Percentiles rank a stretch among this genome's conserved stretches.
Conservation (phyloP, 768 basidiomycete species). For the Mycena filopes region DNA sequence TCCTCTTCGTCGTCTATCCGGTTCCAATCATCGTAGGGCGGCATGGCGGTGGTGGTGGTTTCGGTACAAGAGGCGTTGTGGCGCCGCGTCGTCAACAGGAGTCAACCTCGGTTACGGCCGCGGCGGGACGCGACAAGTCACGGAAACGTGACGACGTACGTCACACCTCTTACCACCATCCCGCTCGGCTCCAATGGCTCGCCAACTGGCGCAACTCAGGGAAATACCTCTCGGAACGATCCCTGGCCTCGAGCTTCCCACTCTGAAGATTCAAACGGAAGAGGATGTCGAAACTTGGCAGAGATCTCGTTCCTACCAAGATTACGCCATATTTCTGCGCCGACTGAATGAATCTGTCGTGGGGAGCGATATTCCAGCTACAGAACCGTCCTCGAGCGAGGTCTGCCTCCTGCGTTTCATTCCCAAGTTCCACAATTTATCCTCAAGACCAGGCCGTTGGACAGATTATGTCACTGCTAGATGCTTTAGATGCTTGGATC, state of each 20-base stretch:
- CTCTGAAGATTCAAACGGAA: constrained; percentile 75
- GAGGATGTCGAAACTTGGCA: constrained; percentile 81
- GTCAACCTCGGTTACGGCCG: constrained; percentile 21
- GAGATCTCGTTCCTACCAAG: constrained; percentile 72
- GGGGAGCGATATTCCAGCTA: constrained; percentile 65
- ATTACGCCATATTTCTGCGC: constrained; percentile 80
- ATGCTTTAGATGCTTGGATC: constrained; percentile 78
- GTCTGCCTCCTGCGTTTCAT: constrained; percentile 39
- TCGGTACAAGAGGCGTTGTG: constrained; percentile 13
- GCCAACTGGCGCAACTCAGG: constrained; percentile 34
- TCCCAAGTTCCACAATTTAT: constrained; percentile 8
- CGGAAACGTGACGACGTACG: neutral
- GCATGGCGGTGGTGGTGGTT: constrained; percentile 61
- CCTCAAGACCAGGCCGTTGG: constrained; percentile 53
- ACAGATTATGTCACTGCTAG: constrained; percentile 66
- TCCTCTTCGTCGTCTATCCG: constrained; percentile 84
- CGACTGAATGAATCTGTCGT: constrained; percentile 83
- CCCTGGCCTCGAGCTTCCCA: constrained; percentile 44
- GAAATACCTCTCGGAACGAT: constrained; percentile 32
- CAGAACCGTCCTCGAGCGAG: constrained; percentile 44
- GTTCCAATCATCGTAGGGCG: constrained; percentile 85
- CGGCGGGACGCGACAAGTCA: constrained; percentile 22
- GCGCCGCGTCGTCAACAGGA: constrained; percentile 15
- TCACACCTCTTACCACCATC: neutral
- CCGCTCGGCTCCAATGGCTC: constrained; percentile 3